phyloP scores from a whole-genome alignment of 306 rosid species.

The Trichosanthes truncata region DNA sequence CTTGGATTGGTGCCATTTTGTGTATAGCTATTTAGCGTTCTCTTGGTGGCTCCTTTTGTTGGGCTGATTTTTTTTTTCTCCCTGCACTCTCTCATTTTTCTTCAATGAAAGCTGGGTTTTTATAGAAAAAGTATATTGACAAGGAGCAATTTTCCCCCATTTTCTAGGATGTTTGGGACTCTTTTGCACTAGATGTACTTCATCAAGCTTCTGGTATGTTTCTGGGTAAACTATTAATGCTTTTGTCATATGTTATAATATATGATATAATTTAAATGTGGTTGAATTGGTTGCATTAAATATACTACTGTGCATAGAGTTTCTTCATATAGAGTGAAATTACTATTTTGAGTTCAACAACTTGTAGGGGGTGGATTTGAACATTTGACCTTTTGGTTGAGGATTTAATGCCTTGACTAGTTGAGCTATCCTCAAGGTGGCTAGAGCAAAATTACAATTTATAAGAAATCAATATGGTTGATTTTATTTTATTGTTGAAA shows the following conservation, averaged over 20 bases:
- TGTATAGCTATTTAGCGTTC: neutral
- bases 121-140: neutral
- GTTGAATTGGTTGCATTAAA: neutral
- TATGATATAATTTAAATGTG: neutral
- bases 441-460: neutral
- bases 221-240: neutral
- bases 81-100: neutral
- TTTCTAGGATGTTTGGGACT: constrained; percentile 78
- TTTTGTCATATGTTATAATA: neutral
- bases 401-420: neutral
- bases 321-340: neutral
- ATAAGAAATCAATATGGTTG: neutral
- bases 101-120: neutral
- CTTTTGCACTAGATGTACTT: constrained; percentile 70
- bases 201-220: constrained; percentile 76
- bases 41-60: neutral
- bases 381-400: neutral
- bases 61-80: neutral
- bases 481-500: constrained; percentile 1
- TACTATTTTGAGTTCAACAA: neutral
- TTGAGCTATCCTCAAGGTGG: neutral
- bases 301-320: neutral
- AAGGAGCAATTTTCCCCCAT: neutral
- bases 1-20: neutral
- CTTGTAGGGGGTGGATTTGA: neutral